Base-by-base conservation (phyloP, 768 basidiomycete species). In the Leccinum boreale region DNA sequence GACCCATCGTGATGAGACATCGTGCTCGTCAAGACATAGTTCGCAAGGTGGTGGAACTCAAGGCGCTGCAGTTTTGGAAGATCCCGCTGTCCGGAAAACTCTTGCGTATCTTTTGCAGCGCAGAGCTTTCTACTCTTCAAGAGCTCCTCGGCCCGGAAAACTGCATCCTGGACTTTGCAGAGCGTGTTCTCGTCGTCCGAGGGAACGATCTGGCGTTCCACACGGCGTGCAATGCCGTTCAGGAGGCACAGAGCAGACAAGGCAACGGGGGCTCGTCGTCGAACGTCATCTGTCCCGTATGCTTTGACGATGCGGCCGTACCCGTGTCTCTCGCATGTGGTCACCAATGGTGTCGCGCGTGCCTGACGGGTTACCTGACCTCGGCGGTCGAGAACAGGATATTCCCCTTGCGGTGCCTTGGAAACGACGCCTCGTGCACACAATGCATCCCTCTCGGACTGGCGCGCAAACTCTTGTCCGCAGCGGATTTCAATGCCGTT, bases 331-430 rank as follows among this genome's bases (percentile, higher is more conserved):
- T 91, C 1, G 69, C 66, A 10, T 93, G 90, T 60, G 83, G 86
- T 2, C 90, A 93, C 67, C 64, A 64, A 1, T 90, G 84, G 81
- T 92, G 90, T 66, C 79, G 79, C 36, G 58, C 75, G 3, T 93
- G 90, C 66, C 67, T 92, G 21, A 63, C 70, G 7, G 70, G 76
- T 29, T 92, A 89, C 66, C 75, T 92, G 19, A 67, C 70, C 3
- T 79, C 87, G 1, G 76, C 87, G 1, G 72, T 80, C 21, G 81
- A 84, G 31, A 82, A 77, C 62, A 81, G 79, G 50, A 72, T 70
- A 12, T 92, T 92, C 74, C 90, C 91, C 0, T 67, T 92, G n/a
- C 79, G 69, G 17, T 93, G 91, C 62, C 77, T 92, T 1, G 91
- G 86, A 5, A 73, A 82, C 60, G 80, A 83, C 5, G 87, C 79